Evolutionary conservation across 768 basidiomycete genomes (phyloP).

Genomic region (Boletus subparvulus): DNA sequence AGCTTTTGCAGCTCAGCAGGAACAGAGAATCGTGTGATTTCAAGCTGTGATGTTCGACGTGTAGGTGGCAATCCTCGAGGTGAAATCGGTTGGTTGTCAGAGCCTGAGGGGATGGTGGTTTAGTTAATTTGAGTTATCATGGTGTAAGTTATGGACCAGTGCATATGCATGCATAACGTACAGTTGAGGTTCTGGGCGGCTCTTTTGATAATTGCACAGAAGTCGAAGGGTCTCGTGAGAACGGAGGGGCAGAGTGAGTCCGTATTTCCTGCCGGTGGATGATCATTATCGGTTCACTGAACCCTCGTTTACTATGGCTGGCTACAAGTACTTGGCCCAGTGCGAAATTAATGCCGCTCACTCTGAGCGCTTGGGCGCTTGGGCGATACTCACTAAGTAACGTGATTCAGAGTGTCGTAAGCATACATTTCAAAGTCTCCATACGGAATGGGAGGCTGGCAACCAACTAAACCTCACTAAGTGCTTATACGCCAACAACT

Average conservation of each 20-base stretch:
- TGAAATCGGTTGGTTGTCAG: background rate
- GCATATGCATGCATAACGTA: slow-evolving; percentile 16
- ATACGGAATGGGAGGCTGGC: background rate
- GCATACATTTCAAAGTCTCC: background rate
- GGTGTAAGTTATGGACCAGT: background rate
- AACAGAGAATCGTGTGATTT: background rate
- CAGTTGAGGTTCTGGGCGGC: background rate
- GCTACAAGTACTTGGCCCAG: background rate
- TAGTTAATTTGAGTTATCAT: background rate
- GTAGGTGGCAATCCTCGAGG: background rate
- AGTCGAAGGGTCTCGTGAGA: slow-evolving; percentile 10
- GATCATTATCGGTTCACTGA: background rate
- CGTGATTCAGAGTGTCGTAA: background rate
- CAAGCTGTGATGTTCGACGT: background rate
- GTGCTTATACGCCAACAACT: background rate
- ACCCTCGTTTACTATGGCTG: slow-evolving; percentile 2
- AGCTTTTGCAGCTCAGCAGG: background rate
- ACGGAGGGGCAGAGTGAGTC: background rate
- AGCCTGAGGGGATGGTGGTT: background rate
- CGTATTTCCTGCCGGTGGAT: background rate
- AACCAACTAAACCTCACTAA: background rate
- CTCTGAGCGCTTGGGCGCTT: background rate
- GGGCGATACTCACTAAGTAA: background rate
- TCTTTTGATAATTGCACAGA: slow-evolving; percentile 1
- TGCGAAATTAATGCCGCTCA: background rate